Evolutionary conservation across 176 grass and related monocot genomes (phyloP), one percentile per base, ranked within the genome.

Genomic region (Carex scoparia): DNA sequence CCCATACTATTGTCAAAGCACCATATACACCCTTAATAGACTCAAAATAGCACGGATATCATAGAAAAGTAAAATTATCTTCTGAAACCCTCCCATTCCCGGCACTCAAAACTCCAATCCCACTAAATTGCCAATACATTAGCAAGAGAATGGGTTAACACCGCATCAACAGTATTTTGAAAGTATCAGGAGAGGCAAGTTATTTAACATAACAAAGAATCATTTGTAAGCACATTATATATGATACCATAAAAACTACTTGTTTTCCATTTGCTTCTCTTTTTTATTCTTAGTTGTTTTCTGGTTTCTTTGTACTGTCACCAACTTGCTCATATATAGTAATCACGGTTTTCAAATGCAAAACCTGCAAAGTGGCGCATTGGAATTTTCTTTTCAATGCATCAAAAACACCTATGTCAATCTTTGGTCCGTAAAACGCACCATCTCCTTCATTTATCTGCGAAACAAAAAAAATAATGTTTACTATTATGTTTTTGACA

Each of bases 371-470:
- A 85, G 96, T 98, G 68, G 93, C 96, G 81, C 96, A 98, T 79
- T 98, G 96, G 80, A 98, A 98, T 85, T 98, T 98, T 88, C 93
- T 92, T 90, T 92, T 98, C 30, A 98, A 88, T 65, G 96, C 93
- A 87, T 98, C 96, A 88, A 94, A 98, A 56, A 98, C 96, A 82
- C 96, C 96, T 88, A 98, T 98, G 87, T 98, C 96, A 64, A 98
- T 95, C 91, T 98, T 98, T 4, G 96, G 96, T 53, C 96, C 96
- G 46, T 98, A 98, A 79, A 98, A 98, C 81, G 96, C 96, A 91
- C 96, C 96, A 85, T 98, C 96, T 65, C 93, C 96, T 94, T 98
- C 96, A 85, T 95, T 98, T 79, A 94, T 94, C 96, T 98, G 87
- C 80, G 27, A 81, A 31, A 62, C 4, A 62, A 65, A 2, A 12